Evolutionary conservation across 495 filamentous ascomycete genomes (phyloP), one percentile per base, ranked within the genome.

Genomic region (Penicillium mononematosum): DNA sequence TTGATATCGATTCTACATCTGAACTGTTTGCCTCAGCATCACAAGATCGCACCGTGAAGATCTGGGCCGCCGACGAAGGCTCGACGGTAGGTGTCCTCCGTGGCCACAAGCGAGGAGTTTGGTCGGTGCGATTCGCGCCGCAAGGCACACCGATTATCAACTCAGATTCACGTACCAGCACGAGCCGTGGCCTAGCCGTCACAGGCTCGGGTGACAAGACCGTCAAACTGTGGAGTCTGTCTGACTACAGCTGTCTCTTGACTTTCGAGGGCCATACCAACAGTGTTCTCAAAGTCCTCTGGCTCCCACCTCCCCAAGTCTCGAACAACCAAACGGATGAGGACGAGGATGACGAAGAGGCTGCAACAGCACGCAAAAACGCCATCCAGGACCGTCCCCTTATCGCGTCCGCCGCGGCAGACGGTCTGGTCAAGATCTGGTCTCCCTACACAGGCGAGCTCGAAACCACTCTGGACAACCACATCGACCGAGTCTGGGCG

Each of bases 381-480:
- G 55, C 70, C 22, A 53, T 60, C n/a, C 72, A 72, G 63, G 60
- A 70, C 61, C 53, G 79, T 60, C 61, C 79, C 79, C 56, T 92
- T 27, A 80, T 96, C 32, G 95, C 90, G 10, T 91, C 86, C 56
- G 92, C 95, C 7, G 95, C 90, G 32, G 93, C 91, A 44, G 94
- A 99, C 73, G 92, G 92, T n/a, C 78, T 99, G 6, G 91, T 99
- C 45, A 99, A 98, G 72, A 79, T 98, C 49, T 99, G 94, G 94
- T 89, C 94, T 57, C 85, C 88, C 8, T 75, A 78, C 56, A 80
- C 71, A 10, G 91, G 92, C n/a, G 94, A 98, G 71, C 80, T 83
- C 4, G 88, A 88, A 45, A 84, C 86, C 55, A 98, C 94, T 5
- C 78, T 99, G 12, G 95, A 99, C 72, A 97, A 97, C 73, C 94